These are phyloP conservation scores for Pholiota molesta DNA, from an alignment of 768 basidiomycete genomes.

Conservation along the genomic window DNA sequence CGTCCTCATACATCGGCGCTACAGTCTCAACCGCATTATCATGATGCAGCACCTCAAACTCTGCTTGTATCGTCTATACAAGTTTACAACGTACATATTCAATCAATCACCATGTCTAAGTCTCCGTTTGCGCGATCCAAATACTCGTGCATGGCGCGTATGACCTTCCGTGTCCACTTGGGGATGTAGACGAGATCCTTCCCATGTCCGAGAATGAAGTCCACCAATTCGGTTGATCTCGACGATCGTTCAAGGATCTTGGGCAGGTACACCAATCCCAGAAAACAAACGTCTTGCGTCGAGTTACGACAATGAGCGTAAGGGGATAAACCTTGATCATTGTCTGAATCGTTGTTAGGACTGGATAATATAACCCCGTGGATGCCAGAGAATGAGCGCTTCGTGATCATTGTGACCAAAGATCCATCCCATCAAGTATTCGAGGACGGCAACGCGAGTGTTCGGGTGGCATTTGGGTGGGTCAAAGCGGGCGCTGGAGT, in stretches of 20 bases:
- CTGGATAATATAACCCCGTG: neutral
- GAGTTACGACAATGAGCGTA: too few relatives aligned
- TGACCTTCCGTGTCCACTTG: neutral
- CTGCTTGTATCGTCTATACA: too few relatives aligned
- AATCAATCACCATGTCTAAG: too few relatives aligned
- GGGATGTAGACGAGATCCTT: neutral
- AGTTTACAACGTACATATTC: too few relatives aligned
- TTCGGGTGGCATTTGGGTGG: constrained; percentile 19
- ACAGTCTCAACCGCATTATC: too few relatives aligned
- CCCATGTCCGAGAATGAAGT: neutral
- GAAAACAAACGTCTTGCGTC: neutral
- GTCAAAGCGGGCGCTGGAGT: constrained; percentile 14
- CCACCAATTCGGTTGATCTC: neutral
- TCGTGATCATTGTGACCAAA: neutral
- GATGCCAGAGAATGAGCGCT: too few relatives aligned
- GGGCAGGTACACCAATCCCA: neutral
- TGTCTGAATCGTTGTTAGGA: too few relatives aligned
- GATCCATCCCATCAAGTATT: neutral
- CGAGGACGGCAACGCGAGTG: neutral
- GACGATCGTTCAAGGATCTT: neutral
- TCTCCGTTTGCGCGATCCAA: too few relatives aligned
- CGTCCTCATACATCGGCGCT: too few relatives aligned
- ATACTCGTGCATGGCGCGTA: neutral
- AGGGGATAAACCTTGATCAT: neutral
- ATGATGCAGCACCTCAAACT: too few relatives aligned